Evolutionary conservation across 2,329 filamentous ascomycete species (phyloP), one percentile per base, ranked within the genome.

Genomic region (Arthroderma uncinatum): DNA sequence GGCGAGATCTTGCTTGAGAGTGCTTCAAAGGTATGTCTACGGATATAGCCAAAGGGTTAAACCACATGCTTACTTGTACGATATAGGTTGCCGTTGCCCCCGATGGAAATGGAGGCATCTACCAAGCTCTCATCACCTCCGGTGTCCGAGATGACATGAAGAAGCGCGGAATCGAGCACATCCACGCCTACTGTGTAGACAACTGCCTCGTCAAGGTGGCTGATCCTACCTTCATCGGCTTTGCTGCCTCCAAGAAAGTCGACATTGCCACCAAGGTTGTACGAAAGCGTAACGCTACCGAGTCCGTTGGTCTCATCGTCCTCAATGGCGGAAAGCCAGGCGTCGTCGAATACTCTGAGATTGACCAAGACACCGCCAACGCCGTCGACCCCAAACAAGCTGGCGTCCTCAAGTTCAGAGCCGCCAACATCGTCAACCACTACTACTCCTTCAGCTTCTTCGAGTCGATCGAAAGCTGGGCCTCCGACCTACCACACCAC

Each of bases 141-240:
- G 85, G 86, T 57, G 87, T 94, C 39, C 83, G 95, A 53, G 82
- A 83, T 47, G 90, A 97, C 73, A 93, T 98, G 87, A 81, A 82
- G 65, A 84, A 84, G 74, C 87, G 92, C 58, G 91, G 90, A 53
- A 87, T 97, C 69, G 76, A 95, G 79, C 93, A 98, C 76, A 86
- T 98, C 61, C 92, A 98, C 74, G 87, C 91, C 52, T 97, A 97
- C 80, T 96, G 93, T 69, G 93, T 98, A 48, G 93, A 98, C 77
- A 98, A 98, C 79, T 97, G 92, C 76, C 82, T 98, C n/a, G 92
- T 95, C 71, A 92, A 89, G 76, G 92, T 98, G n/a, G 92, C 92
- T 28, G 93, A 98, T 68, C 93, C 93, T 12, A 82, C 89, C 64
- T 97, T 98, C 76, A 85, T 97, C 66, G 93, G 93, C 64, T 97